Evolutionary conservation across 2,329 filamentous ascomycete species (phyloP).

Genomic region (Juglanconis oblonga): DNA sequence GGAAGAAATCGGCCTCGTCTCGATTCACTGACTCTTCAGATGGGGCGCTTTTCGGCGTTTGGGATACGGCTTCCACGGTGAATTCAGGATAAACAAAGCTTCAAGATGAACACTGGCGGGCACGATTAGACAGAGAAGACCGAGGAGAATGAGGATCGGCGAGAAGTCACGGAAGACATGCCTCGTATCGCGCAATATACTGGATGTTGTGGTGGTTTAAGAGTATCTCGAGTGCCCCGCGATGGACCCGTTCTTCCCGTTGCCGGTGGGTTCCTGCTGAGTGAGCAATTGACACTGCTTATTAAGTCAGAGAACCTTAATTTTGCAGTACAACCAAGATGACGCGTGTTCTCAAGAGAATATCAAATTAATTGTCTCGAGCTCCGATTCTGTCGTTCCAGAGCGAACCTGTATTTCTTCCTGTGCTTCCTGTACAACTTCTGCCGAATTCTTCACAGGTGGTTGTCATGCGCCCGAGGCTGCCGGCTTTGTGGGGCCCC

Average conservation of each 20-base stretch:
- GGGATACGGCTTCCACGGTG: not conserved
- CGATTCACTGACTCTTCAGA: not conserved
- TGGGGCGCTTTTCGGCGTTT: not conserved
- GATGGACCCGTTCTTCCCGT: not conserved
- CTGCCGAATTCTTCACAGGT: not conserved
- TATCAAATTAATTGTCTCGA: not conserved
- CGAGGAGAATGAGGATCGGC: not conserved
- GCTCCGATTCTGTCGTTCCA: not conserved
- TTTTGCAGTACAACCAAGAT: not conserved
- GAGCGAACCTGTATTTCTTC: too few species aligned
- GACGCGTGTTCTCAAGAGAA: not conserved
- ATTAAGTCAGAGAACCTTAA: not conserved
- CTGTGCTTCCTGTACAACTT: not conserved
- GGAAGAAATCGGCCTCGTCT: not conserved
- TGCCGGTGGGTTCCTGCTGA: not conserved
- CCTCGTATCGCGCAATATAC: not conserved
- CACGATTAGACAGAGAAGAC: not conserved
- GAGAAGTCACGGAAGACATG: not conserved
- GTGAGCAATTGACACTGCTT: conserved; percentile 4
- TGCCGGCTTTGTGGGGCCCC: not conserved
- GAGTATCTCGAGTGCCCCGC: not conserved
- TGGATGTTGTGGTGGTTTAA: not conserved
- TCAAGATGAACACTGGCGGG: not conserved
- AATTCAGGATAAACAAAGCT: not conserved
- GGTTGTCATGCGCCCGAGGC: not conserved